Base-by-base conservation (phyloP, 345 rosid species). In the Litchi chinensis region DNA sequence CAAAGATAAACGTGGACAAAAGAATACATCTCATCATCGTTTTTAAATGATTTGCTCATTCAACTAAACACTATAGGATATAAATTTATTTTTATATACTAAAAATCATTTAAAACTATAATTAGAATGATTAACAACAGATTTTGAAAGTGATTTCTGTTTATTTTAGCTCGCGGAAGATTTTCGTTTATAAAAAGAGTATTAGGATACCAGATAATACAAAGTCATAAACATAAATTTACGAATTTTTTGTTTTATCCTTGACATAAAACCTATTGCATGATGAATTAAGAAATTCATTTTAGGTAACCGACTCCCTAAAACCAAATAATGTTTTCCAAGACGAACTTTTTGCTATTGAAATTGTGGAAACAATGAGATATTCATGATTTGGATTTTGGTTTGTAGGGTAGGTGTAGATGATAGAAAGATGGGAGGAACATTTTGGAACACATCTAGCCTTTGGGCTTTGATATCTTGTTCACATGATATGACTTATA, bases 401-500 rank as follows among this genome's bases (percentile, higher is more conserved):
- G 24, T 19, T 66, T 74, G 73, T 37, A 68, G 71, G 56, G 71
- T 48, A 32, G 70, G 70, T 48, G 48, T 57, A 60, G 70, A 48
- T 54, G 16, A 70, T 69, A 37, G 65, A 74, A 75, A 63, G 4
- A 6, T 52, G 78, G n/a, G 54, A 12, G 10, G 46, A 65, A 43
- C 62, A 59, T 12, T 18, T 26, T 39, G 2, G 24, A 56, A 10
- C 46, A 1, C 22, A 65, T 75, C 71, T 75, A 37, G 64, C 52
- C 6, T 39, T 21, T 24, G 70, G 73, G 65, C 21, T 24, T 4
- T 28, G 46, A 37, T 21, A 79, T 60, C 82, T 22, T 68, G 46
- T 46, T 74, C 70, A 68, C 56, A 68, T 44, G 57, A 46, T 48
- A 28, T 69, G n/a, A 67, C 73, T 72, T 64, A 12, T n/a, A 60